A percentile compares a stretch with the other conserved stretches of the same genome.
Evolutionary conservation across 306 rosid genomes (phyloP).

Genomic region (Inga laurina): DNA sequence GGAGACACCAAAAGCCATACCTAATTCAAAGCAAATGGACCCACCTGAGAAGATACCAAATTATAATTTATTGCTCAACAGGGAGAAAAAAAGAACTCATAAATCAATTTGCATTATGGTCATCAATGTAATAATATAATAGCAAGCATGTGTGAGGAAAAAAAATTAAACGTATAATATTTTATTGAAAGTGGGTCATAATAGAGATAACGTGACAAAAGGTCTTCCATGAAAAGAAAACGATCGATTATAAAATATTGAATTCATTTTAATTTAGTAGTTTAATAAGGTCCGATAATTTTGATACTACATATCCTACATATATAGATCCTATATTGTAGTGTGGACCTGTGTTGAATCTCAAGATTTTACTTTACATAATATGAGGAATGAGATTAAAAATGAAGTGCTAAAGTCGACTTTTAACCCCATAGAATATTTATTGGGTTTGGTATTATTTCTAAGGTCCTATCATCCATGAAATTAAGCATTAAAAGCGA

Average conservation of each 20-base stretch:
- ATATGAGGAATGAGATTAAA: neutral
- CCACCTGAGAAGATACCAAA: conserved; percentile 33
- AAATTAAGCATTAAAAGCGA: neutral
- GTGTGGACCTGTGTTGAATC: neutral
- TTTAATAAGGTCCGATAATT: neutral
- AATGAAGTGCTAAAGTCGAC: neutral
- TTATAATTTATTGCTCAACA: neutral
- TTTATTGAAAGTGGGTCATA: neutral
- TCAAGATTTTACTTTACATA: neutral
- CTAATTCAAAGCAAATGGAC: conserved; percentile 45
- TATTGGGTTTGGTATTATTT: neutral
- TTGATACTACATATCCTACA: neutral
- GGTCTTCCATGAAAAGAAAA: conserved; percentile 7
- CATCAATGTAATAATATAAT: neutral
- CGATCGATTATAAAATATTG: neutral
- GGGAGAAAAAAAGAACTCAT: neutral
- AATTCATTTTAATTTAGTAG: neutral
- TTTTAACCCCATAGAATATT: neutral
- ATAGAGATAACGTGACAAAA: neutral
- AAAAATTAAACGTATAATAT: neutral
- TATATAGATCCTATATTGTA: neutral
- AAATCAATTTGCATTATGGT: neutral
- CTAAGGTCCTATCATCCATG: neutral
- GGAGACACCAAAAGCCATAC: conserved; percentile 28
- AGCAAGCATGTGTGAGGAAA: neutral